These are phyloP conservation scores for Symbiodinium natans DNA, from an alignment of 73 alveolate genomes.

Conservation along the genomic window DNA sequence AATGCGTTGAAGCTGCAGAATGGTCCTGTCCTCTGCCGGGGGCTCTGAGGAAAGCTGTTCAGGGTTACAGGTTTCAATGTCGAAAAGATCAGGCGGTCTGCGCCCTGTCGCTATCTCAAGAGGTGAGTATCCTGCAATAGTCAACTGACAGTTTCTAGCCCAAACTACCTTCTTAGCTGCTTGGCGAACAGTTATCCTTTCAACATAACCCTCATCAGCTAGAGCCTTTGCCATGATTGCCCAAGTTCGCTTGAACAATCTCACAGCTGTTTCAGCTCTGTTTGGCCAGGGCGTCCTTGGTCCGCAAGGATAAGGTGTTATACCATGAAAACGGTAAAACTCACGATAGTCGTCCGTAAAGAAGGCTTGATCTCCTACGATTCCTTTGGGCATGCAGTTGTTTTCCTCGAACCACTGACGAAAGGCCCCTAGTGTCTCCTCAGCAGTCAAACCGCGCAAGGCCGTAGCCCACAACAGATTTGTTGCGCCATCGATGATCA, in stretches of 20 bases:
- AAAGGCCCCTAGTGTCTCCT: background rate
- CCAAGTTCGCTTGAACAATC: constrained; percentile 11
- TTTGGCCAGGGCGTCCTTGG: background rate
- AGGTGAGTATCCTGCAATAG: background rate
- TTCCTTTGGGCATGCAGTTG: constrained; percentile 14
- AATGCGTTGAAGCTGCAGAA: background rate
- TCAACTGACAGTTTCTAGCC: constrained; percentile 18
- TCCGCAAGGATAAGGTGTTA: background rate
- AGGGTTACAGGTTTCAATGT: background rate
- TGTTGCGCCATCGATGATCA: background rate
- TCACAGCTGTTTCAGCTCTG: constrained; percentile 22
- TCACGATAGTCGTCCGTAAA: background rate
- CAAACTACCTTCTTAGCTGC: background rate
- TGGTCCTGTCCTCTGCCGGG: background rate
- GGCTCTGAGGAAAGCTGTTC: background rate
- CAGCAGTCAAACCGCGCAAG: background rate
- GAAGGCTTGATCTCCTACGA: constrained; percentile 16
- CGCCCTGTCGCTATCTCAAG: constrained; percentile 26
- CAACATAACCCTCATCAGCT: background rate
- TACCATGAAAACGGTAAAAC: background rate
- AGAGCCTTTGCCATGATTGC: background rate
- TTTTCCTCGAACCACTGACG: background rate
- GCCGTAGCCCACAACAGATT: constrained; percentile 21
- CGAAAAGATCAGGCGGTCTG: background rate
- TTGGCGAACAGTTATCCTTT: background rate